Base-by-base conservation (phyloP, 208 protist genomes). In the Leishmania arabica region DNA sequence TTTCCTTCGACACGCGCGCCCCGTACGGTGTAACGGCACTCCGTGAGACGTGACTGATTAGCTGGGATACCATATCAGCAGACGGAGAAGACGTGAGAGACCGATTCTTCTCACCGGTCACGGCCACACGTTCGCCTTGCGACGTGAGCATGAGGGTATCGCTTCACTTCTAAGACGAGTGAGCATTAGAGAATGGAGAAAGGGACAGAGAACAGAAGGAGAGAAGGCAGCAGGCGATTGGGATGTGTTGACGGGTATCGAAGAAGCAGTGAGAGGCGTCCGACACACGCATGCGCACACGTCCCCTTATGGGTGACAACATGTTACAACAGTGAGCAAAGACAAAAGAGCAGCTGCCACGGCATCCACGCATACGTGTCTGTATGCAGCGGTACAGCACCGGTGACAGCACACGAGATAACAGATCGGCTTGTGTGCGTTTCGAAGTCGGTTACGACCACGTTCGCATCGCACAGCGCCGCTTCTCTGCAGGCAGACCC, bases 31-130 rank as follows among this genome's bases (percentile, higher is more conserved):
- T 66, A 11, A 17, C 31, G 75, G 58, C 8, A 53, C 70, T 84
- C 56, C 81, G 75, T 21, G 68, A 24, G 54, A 80, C 68, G 24
- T 80, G 77, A 17, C n/a, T 1, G 3, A 58, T 66, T 21, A 80
- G 49, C 76, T 84, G 75, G 3, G 47, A 69, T 8, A 66, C 47
- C 56, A 81, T 45, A 53, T 76, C 42, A 13, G 71, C 47, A 9
- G 58, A 15, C 40, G 60, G 51, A 40, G n/a, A 40, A 4, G 56
- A 7, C 37, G 37, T n/a, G 13, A 27, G n/a, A 17, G 64, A 15
- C 19, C 27, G 53, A 42, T 31, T 40, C 13, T 45, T 19, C 9
- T 11, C 74, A 47, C 51, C 54, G 27, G 31, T 34, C 49, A 40
- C 17, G 17, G 6, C 31, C 34, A 40, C 31, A 31, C n/a, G 31